phyloP scores from a whole-genome alignment of 106 monocot genomes.

The Gastrodia elata region DNA sequence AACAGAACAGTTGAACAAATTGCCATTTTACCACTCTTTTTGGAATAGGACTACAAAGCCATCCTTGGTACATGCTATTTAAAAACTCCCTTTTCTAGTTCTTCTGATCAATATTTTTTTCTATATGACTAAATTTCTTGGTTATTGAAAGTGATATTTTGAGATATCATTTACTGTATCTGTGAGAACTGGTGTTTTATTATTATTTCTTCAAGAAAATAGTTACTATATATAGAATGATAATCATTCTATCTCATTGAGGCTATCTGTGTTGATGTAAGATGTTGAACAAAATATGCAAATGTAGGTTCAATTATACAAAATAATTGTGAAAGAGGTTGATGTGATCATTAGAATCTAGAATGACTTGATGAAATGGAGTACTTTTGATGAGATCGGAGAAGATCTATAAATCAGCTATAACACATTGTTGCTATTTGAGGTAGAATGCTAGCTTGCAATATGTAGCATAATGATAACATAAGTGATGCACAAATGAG shows the following conservation, averaged over 20 bases:
- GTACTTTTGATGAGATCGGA: no score
- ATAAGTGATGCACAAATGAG: no score
- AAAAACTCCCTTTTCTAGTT: background rate
- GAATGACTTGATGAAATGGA: no score
- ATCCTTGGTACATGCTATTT: slow-evolving; percentile 52
- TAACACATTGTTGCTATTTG: no score
- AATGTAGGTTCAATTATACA: no score
- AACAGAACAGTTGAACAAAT: slow-evolving; percentile 63
- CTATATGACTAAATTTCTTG: background rate
- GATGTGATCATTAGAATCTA: no score
- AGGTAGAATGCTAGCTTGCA: no score
- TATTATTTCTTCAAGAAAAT: background rate
- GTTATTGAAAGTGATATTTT: background rate
- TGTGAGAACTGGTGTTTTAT: background rate
- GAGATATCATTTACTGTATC: background rate
- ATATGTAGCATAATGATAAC: no score
- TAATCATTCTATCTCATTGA: background rate
- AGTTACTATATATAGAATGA: background rate
- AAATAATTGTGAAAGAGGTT: no score
- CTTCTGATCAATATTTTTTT: background rate
- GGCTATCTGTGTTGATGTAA: background rate
- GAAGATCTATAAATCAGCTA: no score
- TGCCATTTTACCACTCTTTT: slow-evolving; percentile 98
- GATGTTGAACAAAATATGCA: background rate
- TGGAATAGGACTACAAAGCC: slow-evolving; percentile 99